Base-by-base conservation (phyloP, 2,329 filamentous ascomycete genomes). In the Fusarium secorum region DNA sequence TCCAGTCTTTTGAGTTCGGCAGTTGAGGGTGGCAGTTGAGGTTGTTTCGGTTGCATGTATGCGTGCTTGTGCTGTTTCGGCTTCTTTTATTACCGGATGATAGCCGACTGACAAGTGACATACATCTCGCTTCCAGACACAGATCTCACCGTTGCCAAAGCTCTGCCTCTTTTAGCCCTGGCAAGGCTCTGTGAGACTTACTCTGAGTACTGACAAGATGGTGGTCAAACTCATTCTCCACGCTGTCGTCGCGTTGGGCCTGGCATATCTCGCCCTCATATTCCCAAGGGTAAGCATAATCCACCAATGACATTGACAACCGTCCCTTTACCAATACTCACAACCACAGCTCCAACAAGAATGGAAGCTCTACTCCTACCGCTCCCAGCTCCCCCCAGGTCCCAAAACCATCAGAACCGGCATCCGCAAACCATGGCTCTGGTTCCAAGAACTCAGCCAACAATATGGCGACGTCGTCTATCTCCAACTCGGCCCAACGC, bases 401-500 rank as follows among this genome's bases (percentile, higher is more conserved):
- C 81, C 82, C 20, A 78, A 77, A n/a, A 64, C 60, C 1, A 72
- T 82, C 66, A 81, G 75, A 45, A 80, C 80, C 1, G 82, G 82
- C 20, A 74, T 82, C 18, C 71, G 70, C 0, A 83, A 83, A 44
- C 82, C 82, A 22, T 83, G 82, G 81, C 65, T 83, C 2, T 83
- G 82, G 82, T 83, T 83, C 45, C 78, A 78, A 36, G 76, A 82
- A 57, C 75, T 83, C 3, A 78, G 77, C 52, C 64, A 78, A 13
- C 68, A 82, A 48, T 79, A 82, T 30, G 82, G 81, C 45, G 82
- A 84, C 49, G 80, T 84, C 0, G 80, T 83, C 18, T 83, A 82
- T 63, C 79, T 84, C 18, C 81, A 83, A 55, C 74, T 83, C 28
- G 81, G 82, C 0, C 81, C 81, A 6, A 83, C 81, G 2, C 80